A percentile compares a stretch with the other conserved stretches of the same genome.
These are phyloP conservation scores for Coprinopsis marcescibilis DNA, from an alignment of 768 basidiomycete species.

Conservation along the genomic window DNA sequence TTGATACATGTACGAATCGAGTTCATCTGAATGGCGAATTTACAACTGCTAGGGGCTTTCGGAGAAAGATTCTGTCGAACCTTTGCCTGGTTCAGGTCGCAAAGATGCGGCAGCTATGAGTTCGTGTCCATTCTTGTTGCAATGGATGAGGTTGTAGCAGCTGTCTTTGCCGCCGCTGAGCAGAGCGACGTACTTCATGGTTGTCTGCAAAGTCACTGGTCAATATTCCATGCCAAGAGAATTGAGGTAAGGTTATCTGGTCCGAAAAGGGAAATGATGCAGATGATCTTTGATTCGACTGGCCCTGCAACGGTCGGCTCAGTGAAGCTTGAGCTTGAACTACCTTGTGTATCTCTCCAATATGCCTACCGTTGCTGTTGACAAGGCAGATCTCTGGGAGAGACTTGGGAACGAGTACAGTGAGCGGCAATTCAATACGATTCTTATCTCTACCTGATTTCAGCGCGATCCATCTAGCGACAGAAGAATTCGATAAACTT, in stretches of 20 bases:
- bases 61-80: slow-evolving; percentile 37
- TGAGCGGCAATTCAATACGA: slow-evolving; percentile 26
- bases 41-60: neutral
- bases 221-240: too few relatives aligned
- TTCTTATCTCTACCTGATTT: slow-evolving; percentile 2
- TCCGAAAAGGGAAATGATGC: slow-evolving; percentile 16
- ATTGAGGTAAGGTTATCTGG: too few relatives aligned
- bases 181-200: slow-evolving; percentile 89
- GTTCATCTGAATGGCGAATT: slow-evolving; percentile 66
- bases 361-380: slow-evolving; percentile 95
- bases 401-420: slow-evolving; percentile 80
- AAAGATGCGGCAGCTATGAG: slow-evolving; percentile 87
- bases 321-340: neutral
- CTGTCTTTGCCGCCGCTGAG: slow-evolving; percentile 98
- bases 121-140: slow-evolving; percentile 77
- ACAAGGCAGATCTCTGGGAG: slow-evolving; percentile 92
- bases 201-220: too few relatives aligned
- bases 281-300: slow-evolving; percentile 10
- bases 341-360: slow-evolving; percentile 9
- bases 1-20: slow-evolving; percentile 98
- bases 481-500: slow-evolving; percentile 90
- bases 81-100: slow-evolving; percentile 79
- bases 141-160: slow-evolving; percentile 92
- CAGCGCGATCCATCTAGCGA: slow-evolving; percentile 45
- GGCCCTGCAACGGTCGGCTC: too few relatives aligned